Conservation (phyloP, 2,329 filamentous ascomycete genomes). For the Xylariaceae sp. region DNA sequence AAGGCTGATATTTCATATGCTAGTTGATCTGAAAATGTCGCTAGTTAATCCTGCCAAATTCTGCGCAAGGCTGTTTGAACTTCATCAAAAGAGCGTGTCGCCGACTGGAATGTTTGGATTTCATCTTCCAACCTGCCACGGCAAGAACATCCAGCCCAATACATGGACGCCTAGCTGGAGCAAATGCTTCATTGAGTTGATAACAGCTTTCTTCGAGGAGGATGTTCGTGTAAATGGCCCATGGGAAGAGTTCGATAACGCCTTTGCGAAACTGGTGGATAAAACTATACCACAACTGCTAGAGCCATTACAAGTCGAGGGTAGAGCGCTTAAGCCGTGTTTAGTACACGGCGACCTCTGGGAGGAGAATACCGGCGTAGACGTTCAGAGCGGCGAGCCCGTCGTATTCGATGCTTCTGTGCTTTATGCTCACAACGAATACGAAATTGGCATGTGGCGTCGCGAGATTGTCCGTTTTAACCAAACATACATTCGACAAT, state of each 20-base stretch:
- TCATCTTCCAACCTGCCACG: slow-evolving; percentile 30
- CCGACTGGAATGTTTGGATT: slow-evolving; percentile 30
- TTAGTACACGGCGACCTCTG: neutral
- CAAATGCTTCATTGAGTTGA: slow-evolving; percentile 27
- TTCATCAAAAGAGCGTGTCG: no score
- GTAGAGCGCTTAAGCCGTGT: neutral
- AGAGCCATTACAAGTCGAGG: neutral
- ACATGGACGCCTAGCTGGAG: slow-evolving; percentile 38
- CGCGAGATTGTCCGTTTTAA: neutral
- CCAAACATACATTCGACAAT: neutral
- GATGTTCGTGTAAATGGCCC: neutral
- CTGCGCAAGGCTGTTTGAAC: no score
- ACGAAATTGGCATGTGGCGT: neutral
- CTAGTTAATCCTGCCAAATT: no score
- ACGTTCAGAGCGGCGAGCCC: neutral
- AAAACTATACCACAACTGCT: neutral
- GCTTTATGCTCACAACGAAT: neutral
- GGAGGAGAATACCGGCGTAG: neutral
- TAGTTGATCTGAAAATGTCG: neutral
- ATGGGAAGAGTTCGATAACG: neutral
- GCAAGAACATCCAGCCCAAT: slow-evolving; percentile 27
- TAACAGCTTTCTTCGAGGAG: neutral
- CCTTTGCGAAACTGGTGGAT: neutral
- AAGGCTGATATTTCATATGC: neutral
- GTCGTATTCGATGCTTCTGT: neutral